Percentiles rank a stretch among this genome's conserved stretches.
Evolutionary conservation across 2,329 filamentous ascomycete species (phyloP).

Genomic region (Stagonosporopsis cucurbitacearum): DNA sequence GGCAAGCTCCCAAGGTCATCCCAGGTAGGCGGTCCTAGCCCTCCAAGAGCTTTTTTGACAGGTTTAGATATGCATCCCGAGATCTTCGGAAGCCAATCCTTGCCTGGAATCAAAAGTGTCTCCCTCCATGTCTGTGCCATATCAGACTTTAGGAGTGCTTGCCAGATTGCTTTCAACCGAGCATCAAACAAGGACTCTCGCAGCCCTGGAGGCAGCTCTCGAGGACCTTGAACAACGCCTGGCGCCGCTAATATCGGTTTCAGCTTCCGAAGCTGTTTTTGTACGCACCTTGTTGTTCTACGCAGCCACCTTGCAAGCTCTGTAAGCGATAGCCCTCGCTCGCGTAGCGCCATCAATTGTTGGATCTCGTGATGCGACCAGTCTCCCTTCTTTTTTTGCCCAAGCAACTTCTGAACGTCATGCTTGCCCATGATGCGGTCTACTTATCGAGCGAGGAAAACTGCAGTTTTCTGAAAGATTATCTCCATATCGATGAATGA

Average conservation of each 20-base stretch:
- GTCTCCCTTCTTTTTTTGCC: not conserved
- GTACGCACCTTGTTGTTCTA: not conserved
- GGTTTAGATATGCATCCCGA: not conserved
- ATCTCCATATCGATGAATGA: not conserved
- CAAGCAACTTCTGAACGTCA: not conserved
- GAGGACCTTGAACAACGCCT: too few relatives aligned
- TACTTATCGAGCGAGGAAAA: not conserved
- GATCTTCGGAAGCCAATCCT: too few relatives aligned
- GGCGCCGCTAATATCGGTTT: too few relatives aligned
- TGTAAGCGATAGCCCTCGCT: not conserved
- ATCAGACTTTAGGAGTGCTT: too few relatives aligned
- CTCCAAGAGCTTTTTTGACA: constrained; percentile 2
- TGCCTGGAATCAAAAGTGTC: too few relatives aligned
- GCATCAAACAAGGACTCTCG: not conserved
- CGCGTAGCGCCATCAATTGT: not conserved
- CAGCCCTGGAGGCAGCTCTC: too few relatives aligned
- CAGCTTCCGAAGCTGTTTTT: too few relatives aligned
- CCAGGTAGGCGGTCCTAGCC: constrained; percentile 3
- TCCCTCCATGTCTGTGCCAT: too few relatives aligned
- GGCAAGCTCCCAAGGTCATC: not conserved
- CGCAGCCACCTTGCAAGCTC: not conserved
- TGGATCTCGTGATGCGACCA: not conserved
- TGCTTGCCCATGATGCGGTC: not conserved
- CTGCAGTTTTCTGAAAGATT: not conserved
- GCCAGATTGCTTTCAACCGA: not conserved